phyloP scores from a whole-genome alignment of 305 asterid genomes.

The Galium porrigens region DNA sequence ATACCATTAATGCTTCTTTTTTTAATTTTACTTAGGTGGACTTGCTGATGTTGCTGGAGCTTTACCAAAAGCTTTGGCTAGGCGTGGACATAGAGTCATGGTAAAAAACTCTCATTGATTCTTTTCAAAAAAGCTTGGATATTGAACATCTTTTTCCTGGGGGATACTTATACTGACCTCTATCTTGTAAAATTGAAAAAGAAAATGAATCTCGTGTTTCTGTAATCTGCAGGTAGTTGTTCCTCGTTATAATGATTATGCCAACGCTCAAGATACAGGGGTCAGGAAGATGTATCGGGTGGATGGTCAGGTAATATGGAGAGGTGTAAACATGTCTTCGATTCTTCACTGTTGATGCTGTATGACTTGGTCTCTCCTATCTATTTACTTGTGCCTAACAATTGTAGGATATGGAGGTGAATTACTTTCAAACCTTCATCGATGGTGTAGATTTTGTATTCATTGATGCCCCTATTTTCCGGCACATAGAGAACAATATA shows the following conservation, averaged over 20 bases:
- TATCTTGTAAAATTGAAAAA: not conserved
- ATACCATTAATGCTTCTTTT: conserved; percentile 9
- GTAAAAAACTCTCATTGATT: conserved; percentile 25
- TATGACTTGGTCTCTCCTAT: conserved; percentile 3
- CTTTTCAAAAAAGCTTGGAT: not conserved
- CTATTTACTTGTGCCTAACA: conserved; percentile 14
- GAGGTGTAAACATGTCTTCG: not conserved
- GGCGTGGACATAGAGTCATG: conserved; percentile 47
- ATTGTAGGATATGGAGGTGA: conserved; percentile 75
- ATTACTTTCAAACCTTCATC: conserved; percentile 63
- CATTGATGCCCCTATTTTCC: conserved; percentile 50
- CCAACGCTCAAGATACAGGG: conserved; percentile 61
- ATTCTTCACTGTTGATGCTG: not conserved
- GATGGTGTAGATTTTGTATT: conserved; percentile 96
- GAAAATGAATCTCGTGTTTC: conserved; percentile 7
- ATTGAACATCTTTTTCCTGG: not conserved
- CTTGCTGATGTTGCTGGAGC: conserved; percentile 81
- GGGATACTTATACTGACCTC: not conserved
- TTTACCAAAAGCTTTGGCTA: not conserved
- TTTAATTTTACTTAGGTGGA: conserved; percentile 47
- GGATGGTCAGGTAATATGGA: conserved; percentile 64
- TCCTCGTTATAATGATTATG: conserved; percentile 66
- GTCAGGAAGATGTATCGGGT: conserved; percentile 57
- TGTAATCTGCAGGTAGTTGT: conserved; percentile 48
- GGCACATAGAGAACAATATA: conserved; percentile 43